phyloP scores from a whole-genome alignment of 345 rosid species.

The Salix brachista region DNA sequence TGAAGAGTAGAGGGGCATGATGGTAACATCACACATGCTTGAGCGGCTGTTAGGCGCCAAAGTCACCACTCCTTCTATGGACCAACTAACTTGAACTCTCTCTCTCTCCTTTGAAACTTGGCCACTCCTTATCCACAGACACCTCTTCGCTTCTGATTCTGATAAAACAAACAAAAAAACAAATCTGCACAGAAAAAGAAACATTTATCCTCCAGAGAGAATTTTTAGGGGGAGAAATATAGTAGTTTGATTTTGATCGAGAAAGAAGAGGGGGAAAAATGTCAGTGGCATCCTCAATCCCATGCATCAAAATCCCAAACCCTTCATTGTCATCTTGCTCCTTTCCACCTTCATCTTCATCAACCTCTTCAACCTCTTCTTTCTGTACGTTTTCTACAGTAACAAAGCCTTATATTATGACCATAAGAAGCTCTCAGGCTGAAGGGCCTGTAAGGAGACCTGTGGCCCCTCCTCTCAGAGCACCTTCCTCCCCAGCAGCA shows the following conservation, averaged over 20 bases:
- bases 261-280: constrained; percentile 21
- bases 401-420: constrained; percentile 38
- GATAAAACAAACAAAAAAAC: background rate
- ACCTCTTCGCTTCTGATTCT: constrained; percentile 5
- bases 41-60: constrained; percentile 7
- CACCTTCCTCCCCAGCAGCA: constrained; percentile 31
- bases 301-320: constrained; percentile 52
- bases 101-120: constrained; percentile 26
- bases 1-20: background rate
- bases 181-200: background rate
- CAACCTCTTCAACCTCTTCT: constrained; percentile 29
- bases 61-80: background rate
- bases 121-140: constrained; percentile 45
- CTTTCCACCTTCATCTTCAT: constrained; percentile 37
- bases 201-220: background rate
- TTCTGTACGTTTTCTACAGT: constrained; percentile 42
- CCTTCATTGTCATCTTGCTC: constrained; percentile 41
- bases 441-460: constrained; percentile 95
- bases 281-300: constrained; percentile 67
- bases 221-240: background rate
- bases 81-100: constrained; percentile 3
- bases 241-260: background rate
- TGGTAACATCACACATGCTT: background rate
- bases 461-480: constrained; percentile 53
- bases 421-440: constrained; percentile 66